Evolutionary conservation across 345 rosid genomes (phyloP), one percentile per base, ranked within the genome.

Genomic region (Lumnitzera racemosa): DNA sequence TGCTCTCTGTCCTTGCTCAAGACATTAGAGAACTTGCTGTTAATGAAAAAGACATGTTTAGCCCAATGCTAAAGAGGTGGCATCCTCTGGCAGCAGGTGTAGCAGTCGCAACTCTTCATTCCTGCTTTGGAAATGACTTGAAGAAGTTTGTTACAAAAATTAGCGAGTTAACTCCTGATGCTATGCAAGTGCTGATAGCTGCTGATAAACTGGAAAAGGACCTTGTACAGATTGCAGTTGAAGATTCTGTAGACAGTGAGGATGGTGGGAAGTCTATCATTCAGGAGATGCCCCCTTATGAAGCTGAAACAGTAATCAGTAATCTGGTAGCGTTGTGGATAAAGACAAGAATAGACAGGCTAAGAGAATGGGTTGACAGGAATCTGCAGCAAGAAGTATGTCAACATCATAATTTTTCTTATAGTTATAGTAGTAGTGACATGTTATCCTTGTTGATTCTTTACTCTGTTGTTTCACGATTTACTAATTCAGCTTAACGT

Each of bases 221-320:
- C 82, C 95, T 94, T 64, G 99, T 94, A 57, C 99, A 88, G 74
- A 90, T 94, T 53, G 99, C 99, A 1, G 97, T 94, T 59, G 91
- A 87, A 78, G 97, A 90, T 69, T 83, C 97, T 0, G 99, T 88
- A 55, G 85, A 94, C 51, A 88, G 97, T 64, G 99, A 94, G 67
- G 99, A 94, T 81, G 99, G 99, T 12, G 99, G 99, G 61, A 94
- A 88, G 75, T 86, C 97, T 2, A 83, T 94, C 62, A 94, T 94
- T 64, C 84, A 84, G 72, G 97, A 94, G 76, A 94, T 94, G 99
- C 91, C 96, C 68, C 99, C 99, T 61, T 94, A 71, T 49, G 99
- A 94, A 79, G 90, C 95, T 17, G 96, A 94, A 68, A 76, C 81
- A 24, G 85, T 83, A 53, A 86, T 90, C 55, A 82, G 83, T 65